Conservation (phyloP, 805 yeast species). For the Citeromyces matritensis region DNA sequence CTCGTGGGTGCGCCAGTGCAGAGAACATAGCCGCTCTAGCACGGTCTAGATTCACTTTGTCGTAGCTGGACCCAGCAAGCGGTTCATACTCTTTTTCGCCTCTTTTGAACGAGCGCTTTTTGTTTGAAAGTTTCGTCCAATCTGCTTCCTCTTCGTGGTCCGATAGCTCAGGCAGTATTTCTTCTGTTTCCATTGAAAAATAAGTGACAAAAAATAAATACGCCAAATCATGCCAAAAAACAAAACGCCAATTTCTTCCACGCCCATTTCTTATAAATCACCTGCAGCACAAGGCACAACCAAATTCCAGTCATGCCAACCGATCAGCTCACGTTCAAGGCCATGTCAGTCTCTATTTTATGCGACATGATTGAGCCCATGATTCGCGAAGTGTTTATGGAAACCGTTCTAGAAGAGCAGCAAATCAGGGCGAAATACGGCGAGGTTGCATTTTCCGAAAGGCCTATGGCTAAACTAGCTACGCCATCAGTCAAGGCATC, state of each 20-base stretch:
- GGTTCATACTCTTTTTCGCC: slow-evolving; percentile 86
- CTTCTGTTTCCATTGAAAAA: too few relatives aligned
- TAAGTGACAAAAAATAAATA: too few relatives aligned
- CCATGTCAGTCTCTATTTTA: slow-evolving; percentile 13
- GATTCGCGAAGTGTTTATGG: slow-evolving; percentile 15
- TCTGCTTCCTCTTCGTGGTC: slow-evolving; percentile 34
- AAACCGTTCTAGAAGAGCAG: slow-evolving; percentile 14
- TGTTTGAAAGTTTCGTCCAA: slow-evolving; percentile 33
- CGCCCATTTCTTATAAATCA: too few relatives aligned
- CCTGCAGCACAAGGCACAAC: too few relatives aligned
- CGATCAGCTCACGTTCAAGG: slow-evolving; percentile 12
- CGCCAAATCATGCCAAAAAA: too few relatives aligned
- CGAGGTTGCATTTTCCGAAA: slow-evolving; percentile 5
- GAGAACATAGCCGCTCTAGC: slow-evolving; percentile 61
- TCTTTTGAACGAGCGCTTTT: too few relatives aligned
- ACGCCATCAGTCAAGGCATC: not conserved
- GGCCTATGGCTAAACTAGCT: not conserved
- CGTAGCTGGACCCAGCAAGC: slow-evolving; percentile 10
- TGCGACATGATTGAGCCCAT: slow-evolving; percentile 18
- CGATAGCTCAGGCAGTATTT: too few relatives aligned
- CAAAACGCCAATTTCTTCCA: too few relatives aligned
- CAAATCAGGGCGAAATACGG: slow-evolving; percentile 15
- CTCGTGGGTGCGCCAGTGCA: slow-evolving; percentile 40
- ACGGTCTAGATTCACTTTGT: slow-evolving; percentile 20
- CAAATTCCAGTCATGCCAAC: not conserved